phyloP scores from a whole-genome alignment of 495 filamentous ascomycete genomes.

The Parathielavia hyrcaniae region DNA sequence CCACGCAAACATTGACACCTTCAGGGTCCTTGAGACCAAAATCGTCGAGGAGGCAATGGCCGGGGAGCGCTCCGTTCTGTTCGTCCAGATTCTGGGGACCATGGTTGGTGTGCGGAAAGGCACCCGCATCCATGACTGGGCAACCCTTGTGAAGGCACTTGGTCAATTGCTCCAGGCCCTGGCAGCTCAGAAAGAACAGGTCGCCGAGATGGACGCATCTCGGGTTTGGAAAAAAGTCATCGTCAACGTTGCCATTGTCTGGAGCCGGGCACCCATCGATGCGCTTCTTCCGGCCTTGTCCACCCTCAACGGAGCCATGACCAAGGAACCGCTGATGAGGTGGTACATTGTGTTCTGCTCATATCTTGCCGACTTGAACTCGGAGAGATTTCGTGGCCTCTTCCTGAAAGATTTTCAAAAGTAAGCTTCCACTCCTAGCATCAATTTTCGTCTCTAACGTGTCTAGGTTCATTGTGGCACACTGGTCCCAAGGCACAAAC shows the following conservation, averaged over 20 bases:
- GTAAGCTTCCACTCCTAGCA: slow-evolving; percentile 35
- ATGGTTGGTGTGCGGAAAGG: slow-evolving; percentile 72
- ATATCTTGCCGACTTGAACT: slow-evolving; percentile 63
- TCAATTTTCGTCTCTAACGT: slow-evolving; percentile 20
- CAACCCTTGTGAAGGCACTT: slow-evolving; percentile 51
- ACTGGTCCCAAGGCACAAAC: slow-evolving; percentile 59
- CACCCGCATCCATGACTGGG: slow-evolving; percentile 67
- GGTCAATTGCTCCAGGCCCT: slow-evolving; percentile 49
- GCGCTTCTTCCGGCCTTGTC: slow-evolving; percentile 62
- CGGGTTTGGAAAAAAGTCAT: slow-evolving; percentile 50
- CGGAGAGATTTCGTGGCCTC: slow-evolving; percentile 69
- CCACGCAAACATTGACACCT: slow-evolving; percentile 65
- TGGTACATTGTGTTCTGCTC: slow-evolving; percentile 82
- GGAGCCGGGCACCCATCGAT: slow-evolving; percentile 75
- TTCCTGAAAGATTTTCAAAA: slow-evolving; percentile 75
- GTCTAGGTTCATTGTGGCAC: slow-evolving; percentile 59
- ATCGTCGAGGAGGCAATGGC: slow-evolving; percentile 43
- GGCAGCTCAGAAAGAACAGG: slow-evolving; percentile 28
- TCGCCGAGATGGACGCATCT: slow-evolving; percentile 39
- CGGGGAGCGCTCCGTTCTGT: slow-evolving; percentile 44
- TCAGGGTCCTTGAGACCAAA: slow-evolving; percentile 54
- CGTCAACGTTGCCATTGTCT: slow-evolving; percentile 59
- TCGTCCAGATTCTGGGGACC: slow-evolving; percentile 58
- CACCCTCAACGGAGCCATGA: slow-evolving; percentile 56
- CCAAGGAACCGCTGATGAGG: slow-evolving; percentile 52